Evolutionary conservation across 164 flowering plant genomes (phyloP), one percentile per base, ranked within the genome.

Genomic region (Kingdonia uniflora): DNA sequence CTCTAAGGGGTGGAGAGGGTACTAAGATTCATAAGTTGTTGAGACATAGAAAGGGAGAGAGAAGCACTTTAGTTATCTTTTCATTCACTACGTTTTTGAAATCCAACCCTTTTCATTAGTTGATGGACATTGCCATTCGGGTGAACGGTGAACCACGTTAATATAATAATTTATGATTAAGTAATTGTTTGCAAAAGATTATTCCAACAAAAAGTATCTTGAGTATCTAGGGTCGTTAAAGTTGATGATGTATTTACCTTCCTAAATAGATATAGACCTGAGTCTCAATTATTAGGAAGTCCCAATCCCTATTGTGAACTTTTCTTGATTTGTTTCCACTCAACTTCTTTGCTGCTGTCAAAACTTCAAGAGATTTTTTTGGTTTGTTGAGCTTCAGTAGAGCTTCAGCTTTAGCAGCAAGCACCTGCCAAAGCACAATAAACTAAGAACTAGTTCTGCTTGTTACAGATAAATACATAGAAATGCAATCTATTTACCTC

Each of bases 381-480:
- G 80, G 81, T 55, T 67, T 75, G 24, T 71, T 75, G 22, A 83
- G 81, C 67, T 74, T 86, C 65, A 86, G 22, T 40, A 74, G 68
- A 15, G 84, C 86, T 76, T 86, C 91, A 0, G 88, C 95, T 84
- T 78, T 78, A 71, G 76, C 59, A 17, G 91, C 80, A 61, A 60
- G 73, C 43, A 86, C 77, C 95, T 85, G 50, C 19, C 14, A 46
- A 41, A 52, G n/a, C 6, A 20, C 21, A n/a, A 19, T 22, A 20
- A 20, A 6, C 19, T 21, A 21, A 53, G 19, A 15, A 11, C 4
- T 23, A n/a, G 20, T 41, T 19, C 14, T 54, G 19, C 20, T 16
- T 5, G 11, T 11, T 16, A 26, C 25, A 42, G n/a, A 42, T 41
- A 16, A 16, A 25, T 17, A 43, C 41, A 42, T n/a, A 44, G n/a